phyloP scores from a whole-genome alignment of 768 basidiomycete genomes.

The Termitomyces sp. region DNA sequence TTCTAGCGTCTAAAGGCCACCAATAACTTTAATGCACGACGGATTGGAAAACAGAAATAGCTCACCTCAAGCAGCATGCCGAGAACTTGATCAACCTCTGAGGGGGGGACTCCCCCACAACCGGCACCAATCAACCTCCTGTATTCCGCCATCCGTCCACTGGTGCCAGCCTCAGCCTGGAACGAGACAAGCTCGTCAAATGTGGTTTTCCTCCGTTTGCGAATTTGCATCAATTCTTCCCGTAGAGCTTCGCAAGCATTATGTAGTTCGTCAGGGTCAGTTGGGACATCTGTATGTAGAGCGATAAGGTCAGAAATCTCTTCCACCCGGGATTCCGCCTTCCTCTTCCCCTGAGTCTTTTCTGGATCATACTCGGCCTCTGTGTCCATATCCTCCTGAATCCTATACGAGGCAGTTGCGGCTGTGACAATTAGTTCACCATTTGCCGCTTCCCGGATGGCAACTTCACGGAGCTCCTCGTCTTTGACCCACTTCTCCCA shows the following conservation, averaged over 20 bases:
- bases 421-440: constrained; percentile 51
- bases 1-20: constrained; percentile 60
- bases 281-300: constrained; percentile 55
- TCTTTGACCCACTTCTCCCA: constrained; percentile 93
- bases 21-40: background rate
- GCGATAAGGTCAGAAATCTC: constrained; percentile 62
- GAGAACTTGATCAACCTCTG: constrained; percentile 87
- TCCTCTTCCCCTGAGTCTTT: constrained; percentile 53
- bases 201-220: constrained; percentile 63
- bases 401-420: constrained; percentile 40
- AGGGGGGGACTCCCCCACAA: constrained; percentile 79
- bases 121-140: constrained; percentile 85
- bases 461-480: constrained; percentile 75
- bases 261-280: constrained; percentile 50
- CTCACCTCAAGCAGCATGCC: constrained; percentile 81
- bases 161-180: constrained; percentile 89
- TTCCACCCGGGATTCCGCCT: constrained; percentile 43
- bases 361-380: constrained; percentile 37
- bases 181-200: constrained; percentile 78
- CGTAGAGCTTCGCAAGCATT: constrained; percentile 57
- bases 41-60: background rate
- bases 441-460: constrained; percentile 58
- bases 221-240: constrained; percentile 61
- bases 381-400: constrained; percentile 44
- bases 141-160: constrained; percentile 87